These are phyloP conservation scores for Globisporangium radiosum DNA, from an alignment of 352 stramenopile genomes.

Conservation along the genomic window DNA sequence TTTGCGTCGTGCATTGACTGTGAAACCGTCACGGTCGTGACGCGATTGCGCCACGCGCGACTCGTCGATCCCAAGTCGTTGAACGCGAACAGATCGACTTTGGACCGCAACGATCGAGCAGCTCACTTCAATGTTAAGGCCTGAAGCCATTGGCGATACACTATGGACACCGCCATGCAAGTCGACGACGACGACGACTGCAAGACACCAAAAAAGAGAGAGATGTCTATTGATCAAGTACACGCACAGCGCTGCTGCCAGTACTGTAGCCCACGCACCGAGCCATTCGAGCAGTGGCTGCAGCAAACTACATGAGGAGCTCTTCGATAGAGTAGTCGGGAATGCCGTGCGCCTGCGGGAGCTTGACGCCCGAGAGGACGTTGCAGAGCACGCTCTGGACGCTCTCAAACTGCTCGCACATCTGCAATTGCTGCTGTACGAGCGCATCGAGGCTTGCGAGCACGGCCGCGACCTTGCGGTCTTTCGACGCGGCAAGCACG, in stretches of 20 bases:
- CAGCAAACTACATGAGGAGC: slow-evolving; percentile 38
- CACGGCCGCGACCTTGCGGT: slow-evolving; percentile 27
- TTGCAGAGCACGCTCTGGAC: slow-evolving; percentile 75
- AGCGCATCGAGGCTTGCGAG: slow-evolving; percentile 50
- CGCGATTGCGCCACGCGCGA: too few species aligned
- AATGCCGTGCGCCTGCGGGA: slow-evolving; percentile 56
- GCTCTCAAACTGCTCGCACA: slow-evolving; percentile 53
- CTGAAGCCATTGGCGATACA: too few species aligned
- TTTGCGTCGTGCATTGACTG: too few species aligned
- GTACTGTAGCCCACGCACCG: too few species aligned
- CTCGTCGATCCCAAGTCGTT: too few species aligned
- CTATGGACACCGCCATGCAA: not conserved
- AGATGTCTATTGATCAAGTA: slow-evolving; percentile 1
- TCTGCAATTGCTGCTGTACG: slow-evolving; percentile 45
- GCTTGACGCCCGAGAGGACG: slow-evolving; percentile 63
- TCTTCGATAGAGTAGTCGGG: slow-evolving; percentile 78
- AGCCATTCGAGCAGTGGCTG: too few species aligned
- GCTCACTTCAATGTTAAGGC: too few species aligned
- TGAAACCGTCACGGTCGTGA: too few species aligned
- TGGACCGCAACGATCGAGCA: too few species aligned
- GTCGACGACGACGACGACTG: not conserved
- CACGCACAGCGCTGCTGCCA: too few species aligned
- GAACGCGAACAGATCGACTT: too few species aligned
- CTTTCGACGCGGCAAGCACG: slow-evolving; percentile 47
- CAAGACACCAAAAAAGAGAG: not conserved